Conservation (phyloP, 2,329 filamentous ascomycete species). For the Neofusicoccum sp. region DNA sequence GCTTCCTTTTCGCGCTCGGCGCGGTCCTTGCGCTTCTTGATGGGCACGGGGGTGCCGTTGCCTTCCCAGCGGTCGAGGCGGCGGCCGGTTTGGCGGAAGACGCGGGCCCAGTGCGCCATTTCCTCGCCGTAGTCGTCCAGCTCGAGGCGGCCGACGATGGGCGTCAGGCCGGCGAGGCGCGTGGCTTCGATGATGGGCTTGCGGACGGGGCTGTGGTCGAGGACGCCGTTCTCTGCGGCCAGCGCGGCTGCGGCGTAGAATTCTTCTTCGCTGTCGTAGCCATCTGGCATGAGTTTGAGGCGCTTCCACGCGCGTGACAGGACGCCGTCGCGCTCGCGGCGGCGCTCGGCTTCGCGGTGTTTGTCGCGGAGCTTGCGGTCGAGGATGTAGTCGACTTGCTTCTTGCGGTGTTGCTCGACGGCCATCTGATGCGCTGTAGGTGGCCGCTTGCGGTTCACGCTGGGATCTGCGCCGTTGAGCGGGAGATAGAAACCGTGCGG, state of each 20-base stretch:
- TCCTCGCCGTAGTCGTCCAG: conserved; percentile 78
- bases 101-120: conserved; percentile 65
- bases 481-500: conserved; percentile 55
- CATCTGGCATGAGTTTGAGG: conserved; percentile 52
- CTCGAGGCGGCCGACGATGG: conserved; percentile 57
- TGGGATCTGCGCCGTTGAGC: conserved; percentile 51
- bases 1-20: conserved; percentile 17
- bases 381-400: conserved; percentile 80
- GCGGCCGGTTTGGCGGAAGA: conserved; percentile 64
- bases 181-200: conserved; percentile 29
- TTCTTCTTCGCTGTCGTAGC: conserved; percentile 52
- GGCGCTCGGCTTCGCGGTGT: conserved; percentile 65
- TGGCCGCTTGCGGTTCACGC: conserved; percentile 64
- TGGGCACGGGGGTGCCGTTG: conserved; percentile 18
- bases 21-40: conserved; percentile 13
- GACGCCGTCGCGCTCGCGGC: conserved; percentile 65
- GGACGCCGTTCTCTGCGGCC: conserved; percentile 29
- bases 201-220: conserved; percentile 23
- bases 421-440: conserved; percentile 81
- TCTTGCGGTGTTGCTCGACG: conserved; percentile 75
- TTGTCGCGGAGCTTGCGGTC: conserved; percentile 71
- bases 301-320: conserved; percentile 69
- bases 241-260: conserved; percentile 21
- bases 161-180: conserved; percentile 59
- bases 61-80: conserved; percentile 70